Evolutionary conservation across 2,329 filamentous ascomycete genomes (phyloP).

Genomic region (Trematosphaeria pertusa): DNA sequence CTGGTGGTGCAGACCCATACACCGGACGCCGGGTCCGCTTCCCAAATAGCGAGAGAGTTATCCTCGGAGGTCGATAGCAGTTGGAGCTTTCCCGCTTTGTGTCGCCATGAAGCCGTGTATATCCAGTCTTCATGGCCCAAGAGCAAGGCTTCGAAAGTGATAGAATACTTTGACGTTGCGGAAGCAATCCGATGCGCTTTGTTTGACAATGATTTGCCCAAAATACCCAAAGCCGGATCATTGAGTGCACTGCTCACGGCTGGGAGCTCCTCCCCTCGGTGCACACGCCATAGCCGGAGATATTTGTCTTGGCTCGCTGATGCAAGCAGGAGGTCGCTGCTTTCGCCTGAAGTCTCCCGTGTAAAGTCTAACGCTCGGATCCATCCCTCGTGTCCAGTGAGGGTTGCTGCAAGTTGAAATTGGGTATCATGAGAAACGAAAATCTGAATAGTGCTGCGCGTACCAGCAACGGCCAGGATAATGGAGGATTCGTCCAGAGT

Average conservation of each 20-base stretch:
- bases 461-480: constrained; percentile 85
- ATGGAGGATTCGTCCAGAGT: constrained; percentile 64
- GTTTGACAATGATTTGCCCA: constrained; percentile 81
- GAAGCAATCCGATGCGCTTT: constrained; percentile 81
- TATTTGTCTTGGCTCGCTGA: constrained; percentile 99
- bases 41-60: constrained; percentile 94
- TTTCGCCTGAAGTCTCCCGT: constrained; percentile 61
- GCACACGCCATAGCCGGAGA: constrained; percentile 89
- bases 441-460: constrained; percentile 80
- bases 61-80: constrained; percentile 92
- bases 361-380: constrained; percentile 84
- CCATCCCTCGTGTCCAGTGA: constrained; percentile 94
- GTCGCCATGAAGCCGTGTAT: constrained; percentile 82
- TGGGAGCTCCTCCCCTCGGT: constrained; percentile 71
- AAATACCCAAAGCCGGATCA: constrained; percentile 64
- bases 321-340: constrained; percentile 78
- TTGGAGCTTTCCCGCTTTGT: constrained; percentile 64
- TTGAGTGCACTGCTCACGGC: constrained; percentile 61
- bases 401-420: constrained; percentile 76
- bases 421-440: constrained; percentile 66
- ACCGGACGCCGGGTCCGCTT: constrained; percentile 80
- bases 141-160: constrained; percentile 92
- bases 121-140: constrained; percentile 99
- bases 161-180: constrained; percentile 68
- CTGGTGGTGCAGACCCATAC: constrained; percentile 89